These are phyloP conservation scores for Aspergillus carbonarius DNA, from an alignment of 2,329 filamentous ascomycete species.

Conservation along the genomic window DNA sequence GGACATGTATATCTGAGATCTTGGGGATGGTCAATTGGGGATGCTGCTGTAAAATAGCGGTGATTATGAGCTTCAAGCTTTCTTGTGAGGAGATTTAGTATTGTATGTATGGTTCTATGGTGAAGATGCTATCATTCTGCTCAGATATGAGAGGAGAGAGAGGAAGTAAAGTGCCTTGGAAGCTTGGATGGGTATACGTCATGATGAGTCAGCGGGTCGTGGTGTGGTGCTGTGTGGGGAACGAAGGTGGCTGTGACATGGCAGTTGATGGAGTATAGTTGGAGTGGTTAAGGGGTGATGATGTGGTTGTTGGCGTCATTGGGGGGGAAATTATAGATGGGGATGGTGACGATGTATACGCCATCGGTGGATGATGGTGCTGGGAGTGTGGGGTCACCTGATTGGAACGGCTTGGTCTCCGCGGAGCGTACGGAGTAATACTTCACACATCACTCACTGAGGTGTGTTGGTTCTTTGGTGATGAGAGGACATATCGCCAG, in stretches of 20 bases:
- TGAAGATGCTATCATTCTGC: neutral
- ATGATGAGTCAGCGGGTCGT: slow-evolving; percentile 11
- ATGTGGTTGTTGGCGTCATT: neutral
- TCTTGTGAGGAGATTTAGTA: no score
- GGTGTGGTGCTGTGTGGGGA: neutral
- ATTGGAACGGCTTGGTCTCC: no score
- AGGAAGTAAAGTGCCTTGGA: neutral
- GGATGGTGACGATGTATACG: neutral
- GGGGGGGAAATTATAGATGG: neutral
- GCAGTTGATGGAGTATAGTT: neutral
- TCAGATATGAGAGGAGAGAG: neutral
- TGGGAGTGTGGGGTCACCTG: no score
- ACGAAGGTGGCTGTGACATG: neutral
- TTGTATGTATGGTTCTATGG: neutral
- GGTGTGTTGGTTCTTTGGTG: no score
- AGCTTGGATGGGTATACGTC: slow-evolving; percentile 4
- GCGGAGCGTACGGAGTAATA: no score
- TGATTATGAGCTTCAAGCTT: no score
- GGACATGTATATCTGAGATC: neutral
- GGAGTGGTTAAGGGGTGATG: neutral
- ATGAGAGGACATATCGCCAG: no score
- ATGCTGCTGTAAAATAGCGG: no score
- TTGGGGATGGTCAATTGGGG: no score
- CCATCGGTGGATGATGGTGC: neutral
- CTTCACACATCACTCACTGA: no score